Evolutionary conservation across 768 basidiomycete species (phyloP).

Genomic region (Trametes coccinea): DNA sequence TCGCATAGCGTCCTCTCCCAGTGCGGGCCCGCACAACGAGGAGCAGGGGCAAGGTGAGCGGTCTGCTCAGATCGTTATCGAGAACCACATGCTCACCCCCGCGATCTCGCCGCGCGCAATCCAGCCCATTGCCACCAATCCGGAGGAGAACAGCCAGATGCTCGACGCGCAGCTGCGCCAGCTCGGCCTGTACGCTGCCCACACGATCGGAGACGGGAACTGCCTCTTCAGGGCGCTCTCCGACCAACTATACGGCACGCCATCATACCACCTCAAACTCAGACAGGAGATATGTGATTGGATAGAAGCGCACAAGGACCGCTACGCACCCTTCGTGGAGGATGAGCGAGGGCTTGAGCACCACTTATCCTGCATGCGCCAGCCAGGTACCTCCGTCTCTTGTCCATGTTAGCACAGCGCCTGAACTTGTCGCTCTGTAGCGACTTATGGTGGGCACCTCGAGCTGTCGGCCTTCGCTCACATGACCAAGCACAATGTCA

Average conservation of each 20-base stretch:
- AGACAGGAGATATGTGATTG: conserved; percentile 81
- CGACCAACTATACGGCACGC: conserved; percentile 83
- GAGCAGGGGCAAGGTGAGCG: conserved; percentile 54
- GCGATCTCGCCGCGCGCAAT: not conserved
- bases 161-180: conserved; percentile 74
- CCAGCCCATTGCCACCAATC: conserved; percentile 43
- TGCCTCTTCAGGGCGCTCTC: conserved; percentile 90
- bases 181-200: conserved; percentile 83
- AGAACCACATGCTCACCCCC: conserved; percentile 10
- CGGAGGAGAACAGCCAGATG: conserved; percentile 61
- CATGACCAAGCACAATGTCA: conserved; percentile 73
- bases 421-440: conserved; percentile 36
- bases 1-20: conserved; percentile 31
- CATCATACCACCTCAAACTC: conserved; percentile 65
- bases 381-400: conserved; percentile 54
- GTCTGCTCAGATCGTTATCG: conserved; percentile 16
- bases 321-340: conserved; percentile 88
- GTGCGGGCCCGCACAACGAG: conserved; percentile 60
- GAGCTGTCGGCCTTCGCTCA: conserved; percentile 93
- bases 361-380: conserved; percentile 76
- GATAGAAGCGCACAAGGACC: conserved; percentile 65
- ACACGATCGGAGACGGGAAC: conserved; percentile 88
- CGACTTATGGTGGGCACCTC: conserved; percentile 90
- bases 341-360: conserved; percentile 74
- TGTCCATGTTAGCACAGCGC: not conserved